These are phyloP conservation scores for Laguncularia racemosa DNA, from an alignment of 345 rosid species.

Conservation along the genomic window DNA sequence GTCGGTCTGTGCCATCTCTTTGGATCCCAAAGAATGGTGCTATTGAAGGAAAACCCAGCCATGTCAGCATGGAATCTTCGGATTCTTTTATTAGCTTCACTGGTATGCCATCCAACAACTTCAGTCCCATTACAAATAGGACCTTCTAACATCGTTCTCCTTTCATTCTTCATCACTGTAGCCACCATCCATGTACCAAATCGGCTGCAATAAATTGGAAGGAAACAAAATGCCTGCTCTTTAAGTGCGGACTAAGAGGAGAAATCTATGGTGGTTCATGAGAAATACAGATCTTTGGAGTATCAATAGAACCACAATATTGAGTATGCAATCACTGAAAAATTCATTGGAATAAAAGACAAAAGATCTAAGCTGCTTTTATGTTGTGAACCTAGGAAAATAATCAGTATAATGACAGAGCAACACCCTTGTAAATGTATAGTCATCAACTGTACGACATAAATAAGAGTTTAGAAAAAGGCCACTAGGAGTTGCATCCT, in stretches of 20 bases:
- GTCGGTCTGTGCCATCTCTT: slow-evolving; percentile 55
- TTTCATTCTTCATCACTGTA: slow-evolving; percentile 23
- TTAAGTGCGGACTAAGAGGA: background rate
- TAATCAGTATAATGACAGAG: no score
- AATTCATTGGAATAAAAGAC: no score
- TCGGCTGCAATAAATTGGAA: slow-evolving; percentile 20
- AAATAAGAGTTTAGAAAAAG: no score
- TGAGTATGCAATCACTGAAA: no score
- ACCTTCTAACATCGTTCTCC: slow-evolving; percentile 32
- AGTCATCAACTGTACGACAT: no score
- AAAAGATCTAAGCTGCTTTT: no score
- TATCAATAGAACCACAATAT: no score
- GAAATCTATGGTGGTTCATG: background rate
- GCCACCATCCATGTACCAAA: slow-evolving; percentile 63
- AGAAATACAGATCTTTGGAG: no score
- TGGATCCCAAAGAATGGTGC: slow-evolving; percentile 61
- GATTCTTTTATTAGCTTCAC: slow-evolving; percentile 19
- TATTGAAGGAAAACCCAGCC: slow-evolving; percentile 62
- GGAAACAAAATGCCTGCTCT: background rate
- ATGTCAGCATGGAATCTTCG: slow-evolving; percentile 51
- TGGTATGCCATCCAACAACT: slow-evolving; percentile 56
- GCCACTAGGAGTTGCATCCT: no score
- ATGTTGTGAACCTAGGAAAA: no score
- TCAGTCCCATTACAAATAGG: slow-evolving; percentile 51
- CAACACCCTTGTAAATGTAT: no score